Conservation (phyloP, 805 yeast genomes). For the Saturnispora sekii region DNA sequence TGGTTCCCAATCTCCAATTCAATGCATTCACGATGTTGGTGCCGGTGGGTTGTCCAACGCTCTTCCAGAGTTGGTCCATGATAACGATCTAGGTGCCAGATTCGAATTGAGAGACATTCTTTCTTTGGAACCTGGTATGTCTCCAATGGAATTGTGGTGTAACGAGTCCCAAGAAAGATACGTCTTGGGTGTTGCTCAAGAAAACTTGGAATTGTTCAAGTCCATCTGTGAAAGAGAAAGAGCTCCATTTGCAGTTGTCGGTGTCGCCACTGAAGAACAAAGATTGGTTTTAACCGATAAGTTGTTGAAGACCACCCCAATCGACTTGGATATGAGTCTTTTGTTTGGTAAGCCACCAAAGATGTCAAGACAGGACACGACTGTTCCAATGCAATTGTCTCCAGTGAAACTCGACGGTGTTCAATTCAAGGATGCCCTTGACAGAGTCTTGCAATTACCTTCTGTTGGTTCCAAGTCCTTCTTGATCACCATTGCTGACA, state of each 20-base stretch:
- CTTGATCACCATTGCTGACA: conserved; percentile 95
- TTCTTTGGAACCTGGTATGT: conserved; percentile 93
- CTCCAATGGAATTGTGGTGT: conserved; percentile 99
- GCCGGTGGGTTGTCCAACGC: conserved; percentile 99
- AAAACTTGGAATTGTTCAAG: conserved; percentile 61
- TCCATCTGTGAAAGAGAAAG: conserved; percentile 89
- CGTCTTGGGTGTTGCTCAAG: conserved; percentile 83
- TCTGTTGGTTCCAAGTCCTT: conserved; percentile 92
- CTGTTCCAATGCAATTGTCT: conserved; percentile 46
- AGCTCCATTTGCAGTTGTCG: conserved; percentile 93
- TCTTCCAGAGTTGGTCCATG: conserved; percentile 94
- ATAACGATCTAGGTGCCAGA: conserved; percentile 87
- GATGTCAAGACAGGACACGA: conserved; percentile 66
- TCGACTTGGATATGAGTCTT: conserved; percentile 90
- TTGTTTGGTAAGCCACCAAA: conserved; percentile 97
- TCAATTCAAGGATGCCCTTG: conserved; percentile 53
- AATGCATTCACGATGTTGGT: conserved; percentile 97
- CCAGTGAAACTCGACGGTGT: conserved; percentile 28
- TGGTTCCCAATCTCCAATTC: conserved; percentile 69
- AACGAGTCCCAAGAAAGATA: conserved; percentile 98
- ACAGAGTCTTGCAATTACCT: conserved; percentile 80
- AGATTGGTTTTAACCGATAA: conserved; percentile 74
- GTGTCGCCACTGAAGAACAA: conserved; percentile 82
- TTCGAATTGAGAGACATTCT: conserved; percentile 88
- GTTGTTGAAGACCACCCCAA: conserved; percentile 71